A percentile compares a stretch with the other conserved stretches of the same genome.
Evolutionary conservation across 2,329 filamentous ascomycete genomes (phyloP).

Genomic region (Exophiala sideris): DNA sequence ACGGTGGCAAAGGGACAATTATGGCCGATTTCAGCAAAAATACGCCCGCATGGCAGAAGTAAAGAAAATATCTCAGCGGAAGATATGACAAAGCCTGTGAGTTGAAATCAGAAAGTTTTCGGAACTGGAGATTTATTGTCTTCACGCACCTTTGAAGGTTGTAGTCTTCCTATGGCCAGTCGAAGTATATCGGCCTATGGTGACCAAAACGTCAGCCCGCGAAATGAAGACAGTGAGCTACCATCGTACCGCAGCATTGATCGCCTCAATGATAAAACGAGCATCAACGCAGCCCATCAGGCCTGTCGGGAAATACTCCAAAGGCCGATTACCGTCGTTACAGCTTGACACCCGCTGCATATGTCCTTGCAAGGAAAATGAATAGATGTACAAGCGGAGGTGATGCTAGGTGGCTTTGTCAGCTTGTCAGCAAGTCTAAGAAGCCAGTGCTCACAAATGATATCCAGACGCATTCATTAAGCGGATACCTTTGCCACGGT

Average conservation of each 20-base stretch:
- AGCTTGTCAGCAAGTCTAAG: not conserved
- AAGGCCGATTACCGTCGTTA: slow-evolving; percentile 5
- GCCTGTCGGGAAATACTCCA: slow-evolving; percentile 13
- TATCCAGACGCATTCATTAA: slow-evolving; percentile 19
- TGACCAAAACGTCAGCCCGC: not conserved
- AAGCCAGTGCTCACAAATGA: slow-evolving; percentile 9
- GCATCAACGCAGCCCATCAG: slow-evolving; percentile 15
- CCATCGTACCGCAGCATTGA: slow-evolving; percentile 11
- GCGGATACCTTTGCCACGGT: slow-evolving; percentile 11
- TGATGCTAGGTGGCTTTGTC: slow-evolving; percentile 8
- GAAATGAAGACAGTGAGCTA: not conserved
- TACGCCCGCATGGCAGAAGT: slow-evolving; percentile 13
- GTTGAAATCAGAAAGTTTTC: not conserved
- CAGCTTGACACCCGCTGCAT: slow-evolving; percentile 10
- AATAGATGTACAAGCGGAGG: slow-evolving; percentile 16
- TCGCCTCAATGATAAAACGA: slow-evolving; percentile 15
- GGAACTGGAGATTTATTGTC: not conserved
- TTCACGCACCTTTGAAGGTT: slow-evolving; percentile 5
- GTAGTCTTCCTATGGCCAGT: slow-evolving; percentile 11
- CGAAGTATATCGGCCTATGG: slow-evolving; percentile 9
- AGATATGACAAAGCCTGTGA: slow-evolving; percentile 10
- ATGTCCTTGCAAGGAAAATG: slow-evolving; percentile 13
- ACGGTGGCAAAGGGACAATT: slow-evolving; percentile 13
- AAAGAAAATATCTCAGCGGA: slow-evolving; percentile 12
- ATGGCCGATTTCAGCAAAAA: slow-evolving; percentile 11